Evolutionary conservation across 2,329 filamentous ascomycete species (phyloP), one percentile per base, ranked within the genome.

Genomic region (Xylariaceae sp.): DNA sequence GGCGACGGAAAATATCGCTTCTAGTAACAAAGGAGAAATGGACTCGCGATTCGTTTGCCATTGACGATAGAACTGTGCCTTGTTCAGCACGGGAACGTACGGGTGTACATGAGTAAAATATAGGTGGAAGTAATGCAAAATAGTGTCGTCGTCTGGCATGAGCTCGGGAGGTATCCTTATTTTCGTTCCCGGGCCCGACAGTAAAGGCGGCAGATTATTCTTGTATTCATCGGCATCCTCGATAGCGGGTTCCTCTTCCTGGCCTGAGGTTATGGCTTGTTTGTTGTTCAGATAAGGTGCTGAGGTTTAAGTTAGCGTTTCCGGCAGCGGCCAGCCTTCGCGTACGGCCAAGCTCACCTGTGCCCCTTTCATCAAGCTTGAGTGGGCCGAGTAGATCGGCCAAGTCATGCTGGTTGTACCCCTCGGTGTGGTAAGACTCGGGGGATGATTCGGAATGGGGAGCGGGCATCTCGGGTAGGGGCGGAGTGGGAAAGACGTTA

Each of bases 51-150:
- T 86, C 15, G 83, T 85, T 53, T 88, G 84, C 92, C 92, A 97
- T 72, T 96, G 91, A 41, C 90, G 85, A 65, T 94, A 95, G 64
- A 97, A 88, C 37, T 86, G 78, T 2, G 80, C 75, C 65, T 89
- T 88, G 72, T 94, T 92, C 49, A 97, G 75, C 2, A 97, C 90
- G 0, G 92, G 92, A 1, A 95, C 85, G 63, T 96, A 97, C 0
- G 92, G 92, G 65, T 97, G 94, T 30, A 96, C 88, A 62, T 96
- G 86, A 32, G 80, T 76, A 70, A 97, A 97, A 69, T 90, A 97
- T 41, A 95, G 87, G 37, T 94, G 85, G 68, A 97, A 95, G 67
- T 94, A 95, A 34, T 88, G 81, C 66, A 91, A 75, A 4, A 86
- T 86, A 34, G 89, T 89, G 42, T 89, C 85, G 30, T 96, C 90